Percentiles rank a stretch among this genome's conserved stretches.
Evolutionary conservation across 352 stramenopile genomes (phyloP).

Genomic region (Phytophthora pistaciae): DNA sequence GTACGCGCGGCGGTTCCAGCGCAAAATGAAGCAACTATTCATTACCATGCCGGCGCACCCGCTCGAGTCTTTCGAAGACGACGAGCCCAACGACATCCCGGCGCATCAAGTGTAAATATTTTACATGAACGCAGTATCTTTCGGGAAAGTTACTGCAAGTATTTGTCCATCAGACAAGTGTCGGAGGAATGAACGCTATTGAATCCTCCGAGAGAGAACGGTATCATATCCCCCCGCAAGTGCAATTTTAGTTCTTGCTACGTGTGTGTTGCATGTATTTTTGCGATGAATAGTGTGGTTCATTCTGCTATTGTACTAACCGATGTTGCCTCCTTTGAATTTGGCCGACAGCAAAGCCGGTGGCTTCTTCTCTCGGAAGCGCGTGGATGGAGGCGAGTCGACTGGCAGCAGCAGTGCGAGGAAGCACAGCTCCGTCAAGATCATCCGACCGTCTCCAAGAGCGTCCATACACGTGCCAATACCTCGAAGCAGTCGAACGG

Average conservation of each 20-base stretch:
- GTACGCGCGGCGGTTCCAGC: constrained; percentile 84
- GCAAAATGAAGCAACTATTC: constrained; percentile 88
- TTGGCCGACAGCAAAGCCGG: constrained; percentile 41
- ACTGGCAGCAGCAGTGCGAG: constrained; percentile 18
- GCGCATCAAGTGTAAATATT: constrained; percentile 37
- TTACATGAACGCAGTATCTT: constrained; percentile 7
- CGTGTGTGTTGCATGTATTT: neutral
- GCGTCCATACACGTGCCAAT: constrained; percentile 21
- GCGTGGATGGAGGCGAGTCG: constrained; percentile 26
- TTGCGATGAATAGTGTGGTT: neutral
- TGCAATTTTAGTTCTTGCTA: neutral
- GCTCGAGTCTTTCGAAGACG: constrained; percentile 31
- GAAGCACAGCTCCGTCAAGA: constrained; percentile 28
- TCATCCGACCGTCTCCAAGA: constrained; percentile 27
- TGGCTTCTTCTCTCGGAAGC: constrained; percentile 47
- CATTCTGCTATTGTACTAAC: constrained; percentile 1
- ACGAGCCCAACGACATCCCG: constrained; percentile 36
- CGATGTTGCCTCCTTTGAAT: constrained; percentile 57
- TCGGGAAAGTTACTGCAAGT: constrained; percentile 9
- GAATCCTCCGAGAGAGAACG: constrained; percentile 17
- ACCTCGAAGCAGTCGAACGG: constrained; percentile 12
- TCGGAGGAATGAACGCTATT: constrained; percentile 25
- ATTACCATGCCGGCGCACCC: constrained; percentile 53
- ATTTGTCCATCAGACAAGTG: constrained; percentile 6
- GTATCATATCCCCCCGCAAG: neutral